phyloP scores from a whole-genome alignment of 2,329 filamentous ascomycete genomes.

The Alternaria metachromatica region DNA sequence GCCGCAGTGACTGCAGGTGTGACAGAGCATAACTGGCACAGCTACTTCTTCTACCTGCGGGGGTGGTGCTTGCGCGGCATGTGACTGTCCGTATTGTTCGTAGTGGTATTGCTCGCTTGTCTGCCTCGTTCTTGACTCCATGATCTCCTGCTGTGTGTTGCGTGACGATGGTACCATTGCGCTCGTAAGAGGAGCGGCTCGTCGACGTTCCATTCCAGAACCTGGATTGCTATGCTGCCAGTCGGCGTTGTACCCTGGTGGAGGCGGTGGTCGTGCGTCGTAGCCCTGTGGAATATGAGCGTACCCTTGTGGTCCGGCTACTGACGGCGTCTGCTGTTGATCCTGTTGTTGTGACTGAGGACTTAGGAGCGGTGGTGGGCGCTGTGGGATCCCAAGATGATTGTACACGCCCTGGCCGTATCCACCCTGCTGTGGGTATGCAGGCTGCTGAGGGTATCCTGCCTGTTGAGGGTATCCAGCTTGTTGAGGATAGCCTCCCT shows the following conservation, averaged over 20 bases:
- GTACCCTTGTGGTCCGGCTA: constrained; percentile 17
- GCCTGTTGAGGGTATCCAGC: not conserved
- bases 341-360: constrained; percentile 10
- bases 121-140: constrained; percentile 19
- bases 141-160: constrained; percentile 13
- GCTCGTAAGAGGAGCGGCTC: constrained; percentile 2
- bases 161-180: constrained; percentile 22
- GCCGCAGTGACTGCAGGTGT: constrained; percentile 45
- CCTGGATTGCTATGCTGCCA: constrained; percentile 27
- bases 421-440: not conserved
- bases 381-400: constrained; percentile 21
- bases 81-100: constrained; percentile 19
- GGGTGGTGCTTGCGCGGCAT: constrained; percentile 12
- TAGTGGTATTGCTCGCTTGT: constrained; percentile 25
- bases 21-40: constrained; percentile 38
- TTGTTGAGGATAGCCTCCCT: constrained; percentile 13
- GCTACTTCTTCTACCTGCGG: constrained; percentile 19
- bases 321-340: constrained; percentile 16
- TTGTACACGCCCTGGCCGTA: constrained; percentile 15
- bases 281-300: constrained; percentile 14
- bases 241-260: constrained; percentile 16
- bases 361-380: constrained; percentile 26
- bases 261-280: constrained; percentile 15
- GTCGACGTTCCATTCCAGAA: constrained; percentile 8
- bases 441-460: not conserved